phyloP scores from a whole-genome alignment of 2,329 filamentous ascomycete genomes.

The Fusarium chuoi region DNA sequence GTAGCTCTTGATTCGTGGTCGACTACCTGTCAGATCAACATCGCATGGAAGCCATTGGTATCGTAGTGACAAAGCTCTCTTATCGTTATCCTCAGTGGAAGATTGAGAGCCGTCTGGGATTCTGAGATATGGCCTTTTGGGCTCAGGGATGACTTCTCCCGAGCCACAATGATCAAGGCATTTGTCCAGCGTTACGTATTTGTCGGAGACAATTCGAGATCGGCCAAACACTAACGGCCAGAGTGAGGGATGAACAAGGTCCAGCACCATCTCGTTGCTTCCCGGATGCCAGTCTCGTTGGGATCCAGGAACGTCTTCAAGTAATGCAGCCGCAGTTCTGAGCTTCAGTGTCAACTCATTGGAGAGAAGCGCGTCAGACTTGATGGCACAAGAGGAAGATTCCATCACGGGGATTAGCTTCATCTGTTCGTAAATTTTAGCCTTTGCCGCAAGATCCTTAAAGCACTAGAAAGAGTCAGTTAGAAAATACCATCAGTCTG shows the following conservation, averaged over 20 bases:
- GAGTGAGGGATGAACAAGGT: conserved; percentile 28
- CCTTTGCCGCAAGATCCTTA: background rate
- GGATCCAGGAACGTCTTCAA: background rate
- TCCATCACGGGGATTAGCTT: background rate
- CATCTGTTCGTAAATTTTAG: background rate
- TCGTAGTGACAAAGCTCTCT: background rate
- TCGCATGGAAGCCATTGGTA: conserved; percentile 2
- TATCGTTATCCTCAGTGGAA: background rate
- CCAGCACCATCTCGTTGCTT: background rate
- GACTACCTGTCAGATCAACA: background rate
- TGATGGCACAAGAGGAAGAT: background rate
- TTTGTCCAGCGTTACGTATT: conserved; percentile 37
- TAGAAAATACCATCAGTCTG: background rate
- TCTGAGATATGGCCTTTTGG: background rate
- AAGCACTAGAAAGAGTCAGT: background rate
- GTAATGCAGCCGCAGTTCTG: background rate
- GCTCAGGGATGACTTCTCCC: background rate
- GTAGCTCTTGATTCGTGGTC: conserved; percentile 56
- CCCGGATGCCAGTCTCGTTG: conserved; percentile 14
- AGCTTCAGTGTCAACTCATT: background rate
- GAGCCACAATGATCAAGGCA: background rate
- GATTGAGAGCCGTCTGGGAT: background rate
- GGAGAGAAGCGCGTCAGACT: background rate
- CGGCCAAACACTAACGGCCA: conserved; percentile 34
- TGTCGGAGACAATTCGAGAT: conserved; percentile 49